Evolutionary conservation across 768 basidiomycete genomes (phyloP), one percentile per base, ranked within the genome.

Genomic region (Boletus subparvulus): DNA sequence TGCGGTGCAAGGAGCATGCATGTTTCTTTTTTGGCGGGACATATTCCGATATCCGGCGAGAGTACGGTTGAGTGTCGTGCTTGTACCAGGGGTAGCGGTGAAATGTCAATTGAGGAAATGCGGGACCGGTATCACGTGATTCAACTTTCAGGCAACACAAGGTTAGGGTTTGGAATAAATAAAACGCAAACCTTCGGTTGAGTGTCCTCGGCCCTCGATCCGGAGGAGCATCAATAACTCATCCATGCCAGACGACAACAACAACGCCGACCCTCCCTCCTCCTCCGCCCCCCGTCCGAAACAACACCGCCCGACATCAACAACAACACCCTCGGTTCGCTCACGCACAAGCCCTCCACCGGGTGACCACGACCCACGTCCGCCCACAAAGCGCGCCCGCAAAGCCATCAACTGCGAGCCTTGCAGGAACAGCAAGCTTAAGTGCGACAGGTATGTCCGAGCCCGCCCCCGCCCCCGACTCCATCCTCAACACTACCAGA

Each of bases 381-480:
- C 86, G 0, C 88, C 89, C 3, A 84, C 89, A 24, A 93, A 92
- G 73, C 85, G 91, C 45, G 87, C 91, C 0, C 79, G 91, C 56
- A 92, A 92, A 68, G 90, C 91, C 17, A 91, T 93, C 63, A 93
- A 93, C 74, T 93, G 91, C 67, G 90, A 91, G 64, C 91, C 91
- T 3, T 93, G 91, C 75, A 80, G 91, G 67, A 87, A 85, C 64
- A 89, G 86, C 78, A 91, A 92, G 74, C 83, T 92, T 64, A 92
- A 93, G 74, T 93, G 91, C 76, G 91, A 93, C 73, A 85, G 90
- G 90, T 88, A 28, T 36, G n/a, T 24, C 35, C n/a, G n/a, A 10
- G 54, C 19, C 19, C 24, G 14, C 24, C 28, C n/a, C 13, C 32
- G 24, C 14, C 13, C 6, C 28, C 6, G 3, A 16, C 32, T 12